These are phyloP conservation scores for Pichia terricola DNA, from an alignment of 1,139 yeast species.

Conservation along the genomic window DNA sequence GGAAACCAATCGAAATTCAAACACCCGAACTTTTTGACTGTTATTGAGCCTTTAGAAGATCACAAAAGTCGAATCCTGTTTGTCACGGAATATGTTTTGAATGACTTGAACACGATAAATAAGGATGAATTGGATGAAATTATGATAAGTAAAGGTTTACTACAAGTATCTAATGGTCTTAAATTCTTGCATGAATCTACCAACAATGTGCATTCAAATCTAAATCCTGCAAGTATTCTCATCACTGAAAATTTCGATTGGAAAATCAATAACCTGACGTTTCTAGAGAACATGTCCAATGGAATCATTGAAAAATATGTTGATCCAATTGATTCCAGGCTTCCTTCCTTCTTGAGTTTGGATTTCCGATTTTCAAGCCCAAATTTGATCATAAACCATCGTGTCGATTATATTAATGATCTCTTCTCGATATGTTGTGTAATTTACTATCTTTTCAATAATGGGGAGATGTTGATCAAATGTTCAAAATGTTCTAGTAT, in stretches of 20 bases:
- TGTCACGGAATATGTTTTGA: slow-evolving; percentile 65
- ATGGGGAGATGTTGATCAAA: slow-evolving; percentile 33
- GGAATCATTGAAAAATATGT: slow-evolving; percentile 40
- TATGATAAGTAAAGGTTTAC: slow-evolving; percentile 74
- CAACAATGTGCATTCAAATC: slow-evolving; percentile 63
- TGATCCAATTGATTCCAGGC: slow-evolving; percentile 60
- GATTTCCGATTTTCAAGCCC: slow-evolving; percentile 74
- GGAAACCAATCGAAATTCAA: slow-evolving; percentile 67
- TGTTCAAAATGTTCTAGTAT: slow-evolving; percentile 30
- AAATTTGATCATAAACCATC: slow-evolving; percentile 52
- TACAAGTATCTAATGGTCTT: slow-evolving; percentile 70
- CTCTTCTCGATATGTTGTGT: slow-evolving; percentile 76
- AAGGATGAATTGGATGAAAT: slow-evolving; percentile 46
- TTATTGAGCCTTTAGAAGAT: slow-evolving; percentile 84
- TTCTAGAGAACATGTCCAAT: slow-evolving; percentile 43
- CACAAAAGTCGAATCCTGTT: slow-evolving; percentile 68
- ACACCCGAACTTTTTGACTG: slow-evolving; percentile 78
- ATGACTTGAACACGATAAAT: slow-evolving; percentile 40
- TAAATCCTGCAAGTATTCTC: slow-evolving; percentile 70
- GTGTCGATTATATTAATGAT: slow-evolving; percentile 62
- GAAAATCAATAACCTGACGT: slow-evolving; percentile 76
- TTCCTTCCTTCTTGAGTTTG: slow-evolving; percentile 63
- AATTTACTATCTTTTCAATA: slow-evolving; percentile 49
- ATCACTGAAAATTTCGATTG: slow-evolving; percentile 86
- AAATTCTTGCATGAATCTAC: slow-evolving; percentile 76